Evolutionary conservation across 257 asterid species (phyloP), one percentile per base, ranked within the genome.

Genomic region (Verbascum thapsus): DNA sequence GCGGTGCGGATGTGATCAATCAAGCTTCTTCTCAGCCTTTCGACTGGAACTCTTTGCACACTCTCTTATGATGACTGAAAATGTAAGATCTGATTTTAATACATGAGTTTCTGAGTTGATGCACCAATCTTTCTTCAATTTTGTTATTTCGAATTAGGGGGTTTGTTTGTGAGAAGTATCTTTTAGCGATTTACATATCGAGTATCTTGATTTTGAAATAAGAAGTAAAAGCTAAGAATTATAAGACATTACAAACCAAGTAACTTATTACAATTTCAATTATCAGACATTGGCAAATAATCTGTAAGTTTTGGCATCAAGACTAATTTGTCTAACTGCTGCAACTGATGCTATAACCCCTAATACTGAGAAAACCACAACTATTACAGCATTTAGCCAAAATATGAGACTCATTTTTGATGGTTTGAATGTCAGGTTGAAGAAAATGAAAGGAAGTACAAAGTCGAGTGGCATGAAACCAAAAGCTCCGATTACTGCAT

Each of bases 381-480:
- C 94, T 47, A 89, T 80, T n/a, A 69, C 34, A 12, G 72, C 18
- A 51, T 92, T 92, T 10, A 88, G 2, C 95, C 95, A 87, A 43
- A 81, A 85, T n/a, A 66, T 16, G 23, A 61, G 63, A 11, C 86
- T 69, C 61, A 64, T 76, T 67, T 78, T 87, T 7, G 91, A 78
- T 3, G 95, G 90, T 72, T 83, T 87, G 79, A 88, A 88, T 7
- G 97, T 88, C 20, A 83, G 10, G 80, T 89, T 89, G 88, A 60
- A 92, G 94, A 89, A 89, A 47, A 92, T 51, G 13, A 71, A 69
- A 6, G 97, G 98, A 26, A 92, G 87, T n/a, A 89, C 91, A 42
- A 89, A 89, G 37, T 92, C 98, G 0, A 92, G 89, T 5, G 98
- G 97, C 81, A 92, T 42, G 80, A 91, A 88, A 39, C 98, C 96